Evolutionary conservation across 1,284 basidiomycete species (phyloP).

Genomic region (Fomitopsis betulina): DNA sequence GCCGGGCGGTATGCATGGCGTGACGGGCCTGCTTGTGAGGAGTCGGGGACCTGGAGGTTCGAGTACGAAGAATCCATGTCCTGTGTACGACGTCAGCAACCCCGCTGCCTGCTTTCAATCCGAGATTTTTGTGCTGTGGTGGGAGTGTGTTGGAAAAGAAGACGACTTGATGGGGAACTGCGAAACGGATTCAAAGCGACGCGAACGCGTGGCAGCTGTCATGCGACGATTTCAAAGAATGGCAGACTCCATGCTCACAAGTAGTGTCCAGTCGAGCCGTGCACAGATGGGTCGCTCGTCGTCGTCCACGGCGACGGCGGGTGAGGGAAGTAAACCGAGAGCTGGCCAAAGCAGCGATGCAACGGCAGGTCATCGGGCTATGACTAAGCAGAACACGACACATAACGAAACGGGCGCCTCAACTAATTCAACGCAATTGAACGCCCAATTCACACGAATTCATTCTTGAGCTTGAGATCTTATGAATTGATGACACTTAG

Average conservation of each 20-base stretch:
- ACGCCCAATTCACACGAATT: background rate
- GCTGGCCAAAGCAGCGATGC: background rate
- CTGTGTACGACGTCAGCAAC: background rate
- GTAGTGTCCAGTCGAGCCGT: background rate
- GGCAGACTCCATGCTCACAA: slow-evolving; percentile 1
- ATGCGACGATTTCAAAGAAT: background rate
- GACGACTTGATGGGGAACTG: slow-evolving; percentile 6
- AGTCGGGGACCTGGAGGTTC: slow-evolving; percentile 43
- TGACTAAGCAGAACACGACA: background rate
- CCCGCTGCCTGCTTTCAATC: background rate
- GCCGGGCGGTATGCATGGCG: slow-evolving; percentile 39
- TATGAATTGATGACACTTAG: no score
- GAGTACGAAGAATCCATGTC: slow-evolving; percentile 26
- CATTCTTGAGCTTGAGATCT: no score
- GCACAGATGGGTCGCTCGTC: slow-evolving; percentile 2
- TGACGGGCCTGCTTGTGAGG: slow-evolving; percentile 40
- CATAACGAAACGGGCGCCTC: background rate
- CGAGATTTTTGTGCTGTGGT: background rate
- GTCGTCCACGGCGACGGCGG: slow-evolving; percentile 8
- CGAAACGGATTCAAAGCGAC: slow-evolving; percentile 4
- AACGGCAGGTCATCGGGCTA: background rate
- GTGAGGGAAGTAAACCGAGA: background rate
- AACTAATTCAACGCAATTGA: background rate
- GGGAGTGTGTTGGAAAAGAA: slow-evolving; percentile 8
- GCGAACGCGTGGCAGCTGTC: slow-evolving; percentile 5